Conservation (phyloP, 805 yeast species). For the Pichia sporocuriosa region DNA sequence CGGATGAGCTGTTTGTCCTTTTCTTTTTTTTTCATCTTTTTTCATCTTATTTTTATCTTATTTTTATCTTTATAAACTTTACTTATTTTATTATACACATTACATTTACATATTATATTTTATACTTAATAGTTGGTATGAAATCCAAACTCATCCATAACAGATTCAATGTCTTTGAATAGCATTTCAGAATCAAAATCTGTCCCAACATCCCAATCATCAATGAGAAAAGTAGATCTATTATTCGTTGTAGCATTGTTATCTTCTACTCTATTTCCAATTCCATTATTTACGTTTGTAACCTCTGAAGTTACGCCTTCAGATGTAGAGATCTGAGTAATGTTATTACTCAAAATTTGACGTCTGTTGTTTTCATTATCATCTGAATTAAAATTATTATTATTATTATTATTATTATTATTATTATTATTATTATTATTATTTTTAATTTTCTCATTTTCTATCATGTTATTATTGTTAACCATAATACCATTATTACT, state of each 20-base stretch:
- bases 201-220: slow-evolving; percentile 32
- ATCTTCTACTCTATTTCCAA: background rate
- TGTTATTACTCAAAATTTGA: no score
- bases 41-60: background rate
- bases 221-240: slow-evolving; percentile 22
- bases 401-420: background rate
- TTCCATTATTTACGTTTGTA: background rate
- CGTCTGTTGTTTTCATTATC: background rate
- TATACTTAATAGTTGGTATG: slow-evolving; percentile 39
- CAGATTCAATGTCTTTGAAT: slow-evolving; percentile 80
- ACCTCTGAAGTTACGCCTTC: no score
- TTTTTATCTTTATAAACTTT: background rate
- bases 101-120: background rate
- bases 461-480: background rate
- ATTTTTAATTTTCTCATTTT: background rate
- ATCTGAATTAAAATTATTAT: no score
- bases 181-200: slow-evolving; percentile 46
- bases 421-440: background rate
- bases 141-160: slow-evolving; percentile 90
- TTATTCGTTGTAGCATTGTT: background rate
- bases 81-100: background rate
- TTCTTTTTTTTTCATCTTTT: no score
- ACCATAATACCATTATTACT: background rate
- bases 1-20: no score
- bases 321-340: no score